Percentiles rank a stretch among this genome's conserved stretches.
phyloP scores from a whole-genome alignment of 2,329 filamentous ascomycete genomes.

The Fulvia fulva region DNA sequence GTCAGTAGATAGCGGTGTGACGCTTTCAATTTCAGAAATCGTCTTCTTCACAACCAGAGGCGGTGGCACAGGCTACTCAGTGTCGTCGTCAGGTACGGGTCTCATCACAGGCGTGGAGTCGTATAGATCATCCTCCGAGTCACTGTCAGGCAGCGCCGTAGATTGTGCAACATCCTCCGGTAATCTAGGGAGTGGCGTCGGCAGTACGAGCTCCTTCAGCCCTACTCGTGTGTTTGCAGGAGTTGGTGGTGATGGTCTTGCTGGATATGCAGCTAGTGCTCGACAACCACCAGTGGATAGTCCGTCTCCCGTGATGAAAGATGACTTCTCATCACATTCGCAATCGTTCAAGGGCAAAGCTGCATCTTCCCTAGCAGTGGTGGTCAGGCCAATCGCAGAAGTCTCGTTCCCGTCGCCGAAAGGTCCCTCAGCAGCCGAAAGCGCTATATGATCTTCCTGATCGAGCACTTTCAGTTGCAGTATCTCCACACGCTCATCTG shows the following conservation, averaged over 20 bases:
- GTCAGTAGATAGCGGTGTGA: background rate
- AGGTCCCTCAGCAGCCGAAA: background rate
- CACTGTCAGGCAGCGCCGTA: background rate
- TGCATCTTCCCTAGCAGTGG: background rate
- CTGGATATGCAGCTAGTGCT: background rate
- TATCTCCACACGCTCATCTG: background rate
- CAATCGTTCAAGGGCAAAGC: background rate
- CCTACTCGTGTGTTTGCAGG: background rate
- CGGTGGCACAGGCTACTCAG: background rate
- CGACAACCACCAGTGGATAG: background rate
- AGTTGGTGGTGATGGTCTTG: background rate
- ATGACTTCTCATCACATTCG: background rate
- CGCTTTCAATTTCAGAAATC: background rate
- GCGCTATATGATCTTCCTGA: background rate
- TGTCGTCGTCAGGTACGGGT: background rate
- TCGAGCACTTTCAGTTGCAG: background rate
- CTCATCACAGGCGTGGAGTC: background rate
- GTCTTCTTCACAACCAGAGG: background rate
- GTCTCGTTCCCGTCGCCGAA: background rate
- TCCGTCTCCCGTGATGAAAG: background rate
- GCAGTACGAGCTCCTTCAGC: background rate
- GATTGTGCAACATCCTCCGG: background rate
- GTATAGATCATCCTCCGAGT: background rate
- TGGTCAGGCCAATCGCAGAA: background rate
- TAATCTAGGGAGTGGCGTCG: background rate